These are phyloP conservation scores for Picochlorum sp. DNA, from an alignment of 139 green algal species.

Conservation along the genomic window DNA sequence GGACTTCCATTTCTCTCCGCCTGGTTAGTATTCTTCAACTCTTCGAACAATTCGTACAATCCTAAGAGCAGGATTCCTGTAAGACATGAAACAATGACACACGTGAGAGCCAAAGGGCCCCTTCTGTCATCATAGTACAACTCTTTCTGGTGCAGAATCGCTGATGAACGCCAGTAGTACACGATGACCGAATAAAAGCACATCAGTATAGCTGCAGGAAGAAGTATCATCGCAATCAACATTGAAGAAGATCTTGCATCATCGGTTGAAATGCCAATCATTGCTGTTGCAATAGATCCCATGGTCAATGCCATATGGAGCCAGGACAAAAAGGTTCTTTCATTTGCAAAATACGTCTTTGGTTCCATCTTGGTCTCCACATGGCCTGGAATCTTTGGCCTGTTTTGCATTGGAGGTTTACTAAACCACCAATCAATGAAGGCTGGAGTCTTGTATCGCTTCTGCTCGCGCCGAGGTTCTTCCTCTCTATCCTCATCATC, in stretches of 20 bases:
- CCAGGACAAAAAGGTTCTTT: constrained; percentile 93
- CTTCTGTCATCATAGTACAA: constrained; percentile 63
- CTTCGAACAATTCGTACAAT: constrained; percentile 50
- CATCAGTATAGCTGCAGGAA: constrained; percentile 76
- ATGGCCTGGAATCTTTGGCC: constrained; percentile 4
- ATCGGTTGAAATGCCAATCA: constrained; percentile 56
- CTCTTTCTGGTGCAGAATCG: constrained; percentile 51
- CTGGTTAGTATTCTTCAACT: not conserved
- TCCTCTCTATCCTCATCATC: not conserved
- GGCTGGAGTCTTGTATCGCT: not conserved
- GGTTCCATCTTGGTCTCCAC: constrained; percentile 21
- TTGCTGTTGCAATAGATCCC: constrained; percentile 62
- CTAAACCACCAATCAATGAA: constrained; percentile 28
- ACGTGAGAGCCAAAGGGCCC: constrained; percentile 61
- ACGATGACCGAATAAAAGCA: constrained; percentile 69
- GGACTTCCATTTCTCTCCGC: not conserved
- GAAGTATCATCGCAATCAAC: constrained; percentile 78
- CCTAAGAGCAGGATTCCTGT: constrained; percentile 63
- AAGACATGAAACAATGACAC: constrained; percentile 54
- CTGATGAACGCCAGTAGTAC: constrained; percentile 61
- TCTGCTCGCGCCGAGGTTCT: not conserved
- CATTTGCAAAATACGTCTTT: constrained; percentile 90
- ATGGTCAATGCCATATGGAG: constrained; percentile 90
- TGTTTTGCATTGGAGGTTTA: constrained; percentile 13
- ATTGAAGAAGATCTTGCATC: not conserved